Evolutionary conservation across 2,329 filamentous ascomycete species (phyloP).

Genomic region (Massarina eburnea): DNA sequence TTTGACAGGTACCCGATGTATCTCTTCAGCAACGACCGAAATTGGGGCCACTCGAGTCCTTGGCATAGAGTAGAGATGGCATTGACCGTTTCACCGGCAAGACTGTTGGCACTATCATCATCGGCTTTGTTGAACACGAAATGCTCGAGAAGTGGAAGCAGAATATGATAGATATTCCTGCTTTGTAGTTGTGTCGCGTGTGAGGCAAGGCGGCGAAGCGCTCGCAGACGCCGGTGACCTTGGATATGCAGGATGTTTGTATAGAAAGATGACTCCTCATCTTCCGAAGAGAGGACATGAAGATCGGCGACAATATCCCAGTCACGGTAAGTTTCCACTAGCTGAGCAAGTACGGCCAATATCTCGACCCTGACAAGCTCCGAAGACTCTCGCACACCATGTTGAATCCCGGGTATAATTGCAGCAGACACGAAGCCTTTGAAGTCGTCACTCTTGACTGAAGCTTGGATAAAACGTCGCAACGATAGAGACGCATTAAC

Average conservation of each 20-base stretch:
- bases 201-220: constrained; percentile 73
- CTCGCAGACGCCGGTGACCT: constrained; percentile 79
- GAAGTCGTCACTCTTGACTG: constrained; percentile 55
- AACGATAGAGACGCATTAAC: constrained; percentile 80
- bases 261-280: constrained; percentile 87
- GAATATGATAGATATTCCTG: constrained; percentile 79
- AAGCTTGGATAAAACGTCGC: constrained; percentile 70
- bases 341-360: constrained; percentile 73
- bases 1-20: constrained; percentile 81
- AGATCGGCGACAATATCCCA: constrained; percentile 77
- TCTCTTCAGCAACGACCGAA: constrained; percentile 77
- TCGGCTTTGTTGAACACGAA: constrained; percentile 85
- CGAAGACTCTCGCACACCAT: constrained; percentile 74
- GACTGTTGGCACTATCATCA: constrained; percentile 75
- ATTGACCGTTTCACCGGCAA: constrained; percentile 82
- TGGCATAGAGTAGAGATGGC: constrained; percentile 74
- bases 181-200: constrained; percentile 71
- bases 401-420: constrained; percentile 74
- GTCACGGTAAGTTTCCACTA: constrained; percentile 69
- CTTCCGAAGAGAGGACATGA: constrained; percentile 66
- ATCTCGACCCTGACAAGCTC: constrained; percentile 85
- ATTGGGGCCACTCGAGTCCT: constrained; percentile 87
- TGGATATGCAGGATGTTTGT: constrained; percentile 90
- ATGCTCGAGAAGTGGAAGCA: constrained; percentile 89
- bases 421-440: constrained; percentile 62